These are phyloP conservation scores for Neurospora hispaniola DNA, from an alignment of 495 filamentous ascomycete species.

Conservation along the genomic window DNA sequence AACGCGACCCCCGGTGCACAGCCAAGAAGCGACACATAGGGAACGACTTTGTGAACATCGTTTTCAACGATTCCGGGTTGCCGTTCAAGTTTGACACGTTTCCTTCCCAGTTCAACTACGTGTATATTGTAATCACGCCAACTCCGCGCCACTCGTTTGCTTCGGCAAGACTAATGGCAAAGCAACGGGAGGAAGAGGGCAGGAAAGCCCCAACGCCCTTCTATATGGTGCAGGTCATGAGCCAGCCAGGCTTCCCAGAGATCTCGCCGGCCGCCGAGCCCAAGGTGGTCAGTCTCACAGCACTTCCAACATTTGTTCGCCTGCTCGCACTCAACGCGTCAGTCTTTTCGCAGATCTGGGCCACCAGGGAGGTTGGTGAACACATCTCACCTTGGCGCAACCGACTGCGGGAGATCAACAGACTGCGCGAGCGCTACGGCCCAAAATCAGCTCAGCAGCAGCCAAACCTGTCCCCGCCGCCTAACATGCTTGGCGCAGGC, in stretches of 20 bases:
- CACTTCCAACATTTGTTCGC: slow-evolving; percentile 76
- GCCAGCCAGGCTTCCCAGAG: slow-evolving; percentile 73
- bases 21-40: slow-evolving; percentile 93
- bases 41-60: slow-evolving; percentile 96
- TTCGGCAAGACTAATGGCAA: slow-evolving; percentile 31
- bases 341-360: slow-evolving; percentile 84
- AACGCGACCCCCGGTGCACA: slow-evolving; percentile 61
- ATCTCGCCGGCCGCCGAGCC: slow-evolving; percentile 80
- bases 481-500: slow-evolving; percentile 19
- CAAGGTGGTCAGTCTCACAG: slow-evolving; percentile 72
- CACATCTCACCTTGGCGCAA: slow-evolving; percentile 84
- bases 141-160: slow-evolving; percentile 58
- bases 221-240: slow-evolving; percentile 77
- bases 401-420: slow-evolving; percentile 72
- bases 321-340: slow-evolving; percentile 89
- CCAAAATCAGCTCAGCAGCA: slow-evolving; percentile 16
- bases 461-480: slow-evolving; percentile 31
- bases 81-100: slow-evolving; percentile 88
- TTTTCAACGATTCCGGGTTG: slow-evolving; percentile 88
- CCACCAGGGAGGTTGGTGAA: slow-evolving; percentile 66
- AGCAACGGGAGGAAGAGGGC: slow-evolving; percentile 27
- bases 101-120: slow-evolving; percentile 84
- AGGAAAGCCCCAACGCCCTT: slow-evolving; percentile 39
- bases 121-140: slow-evolving; percentile 91
- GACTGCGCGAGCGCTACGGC: slow-evolving; percentile 57